Evolutionary conservation across 495 filamentous ascomycete species (phyloP).

Genomic region (Corynascus novoguineensis): DNA sequence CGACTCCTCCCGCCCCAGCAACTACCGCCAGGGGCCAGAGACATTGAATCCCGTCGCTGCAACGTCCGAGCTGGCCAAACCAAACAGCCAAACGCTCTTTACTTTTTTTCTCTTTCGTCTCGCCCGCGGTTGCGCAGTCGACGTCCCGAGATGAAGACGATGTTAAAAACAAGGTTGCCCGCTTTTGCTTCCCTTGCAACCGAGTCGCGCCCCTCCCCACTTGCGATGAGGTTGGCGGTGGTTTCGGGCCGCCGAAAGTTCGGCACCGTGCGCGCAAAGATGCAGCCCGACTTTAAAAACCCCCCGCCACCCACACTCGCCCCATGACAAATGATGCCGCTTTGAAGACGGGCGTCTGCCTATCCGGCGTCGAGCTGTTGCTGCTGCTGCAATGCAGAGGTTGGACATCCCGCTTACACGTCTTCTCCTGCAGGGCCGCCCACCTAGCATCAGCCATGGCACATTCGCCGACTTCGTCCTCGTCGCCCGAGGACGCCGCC

Average conservation of each 20-base stretch:
- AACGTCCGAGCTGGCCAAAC: conserved; percentile 1
- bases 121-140: conserved; percentile 14
- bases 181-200: conserved; percentile 23
- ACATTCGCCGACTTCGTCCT: conserved; percentile 73
- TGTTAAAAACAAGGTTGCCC: conserved; percentile 53
- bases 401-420: conserved; percentile 22
- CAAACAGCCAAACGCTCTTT: conserved; percentile 12
- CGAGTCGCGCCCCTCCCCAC: conserved; percentile 3
- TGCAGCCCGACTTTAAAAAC: conserved; percentile 19
- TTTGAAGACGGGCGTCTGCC: background rate
- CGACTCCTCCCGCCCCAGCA: conserved; percentile 23
- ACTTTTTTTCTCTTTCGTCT: background rate
- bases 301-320: conserved; percentile 24
- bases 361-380: background rate
- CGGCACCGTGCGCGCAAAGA: conserved; percentile 28
- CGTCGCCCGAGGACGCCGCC: conserved; percentile 74
- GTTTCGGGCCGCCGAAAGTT: conserved; percentile 27
- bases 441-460: conserved; percentile 40
- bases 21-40: background rate
- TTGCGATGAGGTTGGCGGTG: background rate
- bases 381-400: conserved; percentile 2
- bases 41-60: conserved; percentile 1
- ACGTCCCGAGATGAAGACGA: conserved; percentile 33
- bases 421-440: conserved; percentile 25
- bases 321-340: background rate